Percentiles rank a stretch among this genome's conserved stretches.
phyloP scores from a whole-genome alignment of 2,329 filamentous ascomycete genomes.

The Aspergillus sp. region DNA sequence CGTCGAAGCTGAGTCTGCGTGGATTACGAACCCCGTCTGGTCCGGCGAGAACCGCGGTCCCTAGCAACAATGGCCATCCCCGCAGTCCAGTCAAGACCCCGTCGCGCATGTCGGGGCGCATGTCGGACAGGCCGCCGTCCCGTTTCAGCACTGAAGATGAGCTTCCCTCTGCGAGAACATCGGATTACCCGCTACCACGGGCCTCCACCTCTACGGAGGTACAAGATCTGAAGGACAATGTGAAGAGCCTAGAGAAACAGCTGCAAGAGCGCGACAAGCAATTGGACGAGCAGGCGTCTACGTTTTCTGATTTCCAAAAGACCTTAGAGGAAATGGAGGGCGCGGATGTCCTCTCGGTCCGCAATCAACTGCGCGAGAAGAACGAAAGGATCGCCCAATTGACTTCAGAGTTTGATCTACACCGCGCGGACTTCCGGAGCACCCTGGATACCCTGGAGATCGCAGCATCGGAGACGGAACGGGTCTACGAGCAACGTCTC shows the following conservation, averaged over 20 bases:
- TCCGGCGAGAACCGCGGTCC: slow-evolving; percentile 15
- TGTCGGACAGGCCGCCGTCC: slow-evolving; percentile 33
- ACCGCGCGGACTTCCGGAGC: slow-evolving; percentile 90
- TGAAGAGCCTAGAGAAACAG: slow-evolving; percentile 63
- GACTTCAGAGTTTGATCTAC: slow-evolving; percentile 87
- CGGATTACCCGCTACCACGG: slow-evolving; percentile 18
- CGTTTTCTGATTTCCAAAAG: slow-evolving; percentile 80
- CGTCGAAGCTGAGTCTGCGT: slow-evolving; percentile 47
- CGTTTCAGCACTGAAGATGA: slow-evolving; percentile 33
- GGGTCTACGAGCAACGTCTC: slow-evolving; percentile 69
- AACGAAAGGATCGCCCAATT: slow-evolving; percentile 93
- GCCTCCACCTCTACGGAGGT: slow-evolving; percentile 20
- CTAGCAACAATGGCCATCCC: slow-evolving; percentile 38
- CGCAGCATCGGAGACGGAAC: slow-evolving; percentile 85
- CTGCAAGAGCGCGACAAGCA: slow-evolving; percentile 79
- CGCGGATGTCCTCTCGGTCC: slow-evolving; percentile 66
- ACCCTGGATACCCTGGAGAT: slow-evolving; percentile 95
- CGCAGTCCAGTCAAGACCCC: slow-evolving; percentile 33
- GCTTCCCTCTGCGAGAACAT: slow-evolving; percentile 21
- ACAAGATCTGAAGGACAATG: slow-evolving; percentile 55
- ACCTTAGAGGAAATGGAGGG: slow-evolving; percentile 77
- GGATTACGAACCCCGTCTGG: slow-evolving; percentile 52
- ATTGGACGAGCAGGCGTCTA: slow-evolving; percentile 76
- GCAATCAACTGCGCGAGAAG: slow-evolving; percentile 80
- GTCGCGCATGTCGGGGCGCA: slow-evolving; percentile 30